Evolutionary conservation across 495 filamentous ascomycete species (phyloP).

Genomic region (Lepidopterella palustris): DNA sequence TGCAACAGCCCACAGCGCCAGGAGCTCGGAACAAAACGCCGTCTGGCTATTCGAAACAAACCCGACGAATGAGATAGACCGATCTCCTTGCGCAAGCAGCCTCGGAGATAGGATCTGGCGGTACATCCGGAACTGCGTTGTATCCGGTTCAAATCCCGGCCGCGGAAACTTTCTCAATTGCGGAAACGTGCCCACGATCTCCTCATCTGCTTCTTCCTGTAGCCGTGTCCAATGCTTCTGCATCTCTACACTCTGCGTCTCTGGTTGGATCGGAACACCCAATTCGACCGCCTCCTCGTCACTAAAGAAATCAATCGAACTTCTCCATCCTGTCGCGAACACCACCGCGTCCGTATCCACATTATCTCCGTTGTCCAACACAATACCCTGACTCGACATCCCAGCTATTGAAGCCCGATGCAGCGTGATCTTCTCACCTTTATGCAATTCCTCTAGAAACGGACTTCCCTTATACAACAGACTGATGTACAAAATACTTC

Average conservation of each 20-base stretch:
- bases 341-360: constrained; percentile 6
- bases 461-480: constrained; percentile 11
- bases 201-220: constrained; percentile 1
- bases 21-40: constrained; percentile 9
- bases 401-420: not conserved
- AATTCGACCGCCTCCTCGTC: constrained; percentile 2
- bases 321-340: constrained; percentile 11
- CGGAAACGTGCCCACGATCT: not conserved
- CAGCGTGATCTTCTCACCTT: not conserved
- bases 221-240: constrained; percentile 4
- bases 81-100: constrained; percentile 1
- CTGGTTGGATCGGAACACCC: constrained; percentile 3
- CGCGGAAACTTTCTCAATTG: not conserved
- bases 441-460: constrained; percentile 12
- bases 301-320: constrained; percentile 4
- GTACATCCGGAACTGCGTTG: constrained; percentile 15
- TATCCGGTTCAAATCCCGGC: not conserved
- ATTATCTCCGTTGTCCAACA: not conserved
- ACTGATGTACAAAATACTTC: not conserved
- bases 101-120: constrained; percentile 7
- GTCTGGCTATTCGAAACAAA: constrained; percentile 9
- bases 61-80: constrained; percentile 9
- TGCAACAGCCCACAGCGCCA: constrained; percentile 6
- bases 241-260: not conserved
- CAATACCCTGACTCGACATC: not conserved